Base-by-base conservation (phyloP, 192 early-diverging fungal genomes). In the Podila horticola region DNA sequence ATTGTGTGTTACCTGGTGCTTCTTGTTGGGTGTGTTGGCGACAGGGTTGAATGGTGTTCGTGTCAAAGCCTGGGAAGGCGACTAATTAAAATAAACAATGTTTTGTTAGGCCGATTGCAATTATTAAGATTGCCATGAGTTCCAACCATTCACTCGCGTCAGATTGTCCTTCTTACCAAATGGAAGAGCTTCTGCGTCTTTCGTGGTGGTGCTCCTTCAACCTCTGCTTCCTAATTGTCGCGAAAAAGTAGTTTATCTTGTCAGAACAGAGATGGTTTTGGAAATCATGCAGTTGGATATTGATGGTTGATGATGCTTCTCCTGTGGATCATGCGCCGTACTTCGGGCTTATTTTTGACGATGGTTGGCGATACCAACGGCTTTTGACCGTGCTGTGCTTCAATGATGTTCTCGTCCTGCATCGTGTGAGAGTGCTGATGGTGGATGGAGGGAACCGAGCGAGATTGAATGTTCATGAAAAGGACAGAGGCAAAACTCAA, bases 351-450 rank as follows among this genome's bases (percentile, higher is more conserved):
- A 51, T 66, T 79, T 59, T 79, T 79, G 52, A 60, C 34, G 29
- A 26, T 24, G 34, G n/a, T 74, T 15, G 62, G 34, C 4, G 62
- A 26, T 49, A 33, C 29, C 30, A 62, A 24, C 29, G 34, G 4
- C 5, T 65, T 64, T 45, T 67, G 68, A 45, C 74, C 63, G n/a
- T 64, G 70, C 3, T 72, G 65, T 22, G 76, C 70, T 58, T 79
- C 76, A 36, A 79, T 72, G 51, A 64, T 70, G 22, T 79, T 79
- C 61, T 79, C 76, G 66, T 79, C 76, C 61, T 60, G 69, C 76
- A 79, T 79, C 1, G 38, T 17, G 41, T 48, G 38, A 8, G 26
- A n/a, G 61, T 20, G 5, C 15, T 34, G n/a, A 30, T 15, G 24
- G 11, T 30, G 6, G 30, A 26, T 19, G 30, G 59, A 60, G 30